Conservation (phyloP, 2,329 filamentous ascomycete genomes). For the Cercospora sesami region DNA sequence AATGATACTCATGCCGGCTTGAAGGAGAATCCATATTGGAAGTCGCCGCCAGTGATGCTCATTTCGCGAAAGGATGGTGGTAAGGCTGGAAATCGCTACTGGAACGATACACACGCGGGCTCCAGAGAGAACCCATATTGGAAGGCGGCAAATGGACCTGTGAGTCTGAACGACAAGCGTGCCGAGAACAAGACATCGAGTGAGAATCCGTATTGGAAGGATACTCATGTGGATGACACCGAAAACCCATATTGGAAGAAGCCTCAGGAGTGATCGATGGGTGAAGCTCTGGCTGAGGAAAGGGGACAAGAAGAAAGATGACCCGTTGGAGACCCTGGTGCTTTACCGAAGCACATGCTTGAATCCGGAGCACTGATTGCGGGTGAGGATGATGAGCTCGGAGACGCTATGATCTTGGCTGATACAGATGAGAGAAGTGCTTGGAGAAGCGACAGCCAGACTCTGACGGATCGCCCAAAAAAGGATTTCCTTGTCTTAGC, state of each 20-base stretch:
- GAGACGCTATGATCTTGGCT: too few relatives aligned
- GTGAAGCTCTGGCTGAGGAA: too few relatives aligned
- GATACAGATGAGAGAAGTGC: too few relatives aligned
- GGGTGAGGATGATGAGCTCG: too few relatives aligned
- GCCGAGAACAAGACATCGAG: not conserved
- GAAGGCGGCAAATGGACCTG: not conserved
- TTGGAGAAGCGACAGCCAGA: too few relatives aligned
- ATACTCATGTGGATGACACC: not conserved
- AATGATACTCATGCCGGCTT: not conserved
- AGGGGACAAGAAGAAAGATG: too few relatives aligned
- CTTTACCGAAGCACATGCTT: too few relatives aligned
- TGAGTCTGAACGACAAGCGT: not conserved
- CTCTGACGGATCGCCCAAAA: too few relatives aligned
- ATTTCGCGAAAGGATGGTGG: not conserved
- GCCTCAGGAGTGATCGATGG: not conserved
- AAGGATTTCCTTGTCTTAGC: too few relatives aligned
- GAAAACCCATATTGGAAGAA: not conserved
- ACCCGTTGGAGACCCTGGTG: not conserved
- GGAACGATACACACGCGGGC: not conserved
- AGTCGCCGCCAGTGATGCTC: not conserved
- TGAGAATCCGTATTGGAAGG: not conserved
- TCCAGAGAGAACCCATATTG: not conserved
- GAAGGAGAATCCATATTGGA: not conserved
- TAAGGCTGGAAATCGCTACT: not conserved
- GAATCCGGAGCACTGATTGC: too few relatives aligned